These are phyloP conservation scores for Starmerella riodocensis DNA, from an alignment of 805 yeast species.

Conservation along the genomic window DNA sequence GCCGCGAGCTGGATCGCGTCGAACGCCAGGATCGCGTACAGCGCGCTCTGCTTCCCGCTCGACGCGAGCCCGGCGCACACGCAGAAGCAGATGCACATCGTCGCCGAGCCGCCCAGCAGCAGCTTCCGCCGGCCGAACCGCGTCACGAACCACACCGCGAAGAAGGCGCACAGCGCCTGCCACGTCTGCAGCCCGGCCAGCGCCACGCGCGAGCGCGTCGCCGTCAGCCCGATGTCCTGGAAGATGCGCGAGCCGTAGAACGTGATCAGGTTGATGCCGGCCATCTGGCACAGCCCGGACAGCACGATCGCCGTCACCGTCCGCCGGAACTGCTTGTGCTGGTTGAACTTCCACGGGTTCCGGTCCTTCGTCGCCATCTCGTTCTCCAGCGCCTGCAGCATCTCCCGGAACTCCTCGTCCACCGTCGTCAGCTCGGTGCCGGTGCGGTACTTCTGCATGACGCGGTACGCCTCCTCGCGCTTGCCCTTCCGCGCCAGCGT, in stretches of 20 bases:
- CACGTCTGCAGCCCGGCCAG: constrained; percentile 36
- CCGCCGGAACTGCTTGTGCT: constrained; percentile 30
- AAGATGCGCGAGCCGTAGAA: constrained; percentile 47
- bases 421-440: constrained; percentile 6
- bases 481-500: constrained; percentile 27
- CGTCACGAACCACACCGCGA: constrained; percentile 42
- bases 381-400: constrained; percentile 12
- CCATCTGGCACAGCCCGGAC: constrained; percentile 24
- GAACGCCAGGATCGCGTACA: constrained; percentile 35
- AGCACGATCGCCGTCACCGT: constrained; percentile 34
- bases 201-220: constrained; percentile 32
- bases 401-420: constrained; percentile 16
- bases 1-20: constrained; percentile 36
- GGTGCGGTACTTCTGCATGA: constrained; percentile 14
- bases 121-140: constrained; percentile 37
- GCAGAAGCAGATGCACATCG: constrained; percentile 16
- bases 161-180: constrained; percentile 31
- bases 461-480: constrained; percentile 20
- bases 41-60: constrained; percentile 25
- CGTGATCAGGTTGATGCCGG: constrained; percentile 45
- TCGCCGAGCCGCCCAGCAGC: constrained; percentile 34
- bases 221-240: constrained; percentile 30
- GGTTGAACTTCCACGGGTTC: constrained; percentile 14
- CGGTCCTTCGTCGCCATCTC: constrained; percentile 10
- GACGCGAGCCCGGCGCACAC: constrained; percentile 26